Evolutionary conservation across 2,329 filamentous ascomycete species (phyloP), one percentile per base, ranked within the genome.

Genomic region (Knufia fluminis): DNA sequence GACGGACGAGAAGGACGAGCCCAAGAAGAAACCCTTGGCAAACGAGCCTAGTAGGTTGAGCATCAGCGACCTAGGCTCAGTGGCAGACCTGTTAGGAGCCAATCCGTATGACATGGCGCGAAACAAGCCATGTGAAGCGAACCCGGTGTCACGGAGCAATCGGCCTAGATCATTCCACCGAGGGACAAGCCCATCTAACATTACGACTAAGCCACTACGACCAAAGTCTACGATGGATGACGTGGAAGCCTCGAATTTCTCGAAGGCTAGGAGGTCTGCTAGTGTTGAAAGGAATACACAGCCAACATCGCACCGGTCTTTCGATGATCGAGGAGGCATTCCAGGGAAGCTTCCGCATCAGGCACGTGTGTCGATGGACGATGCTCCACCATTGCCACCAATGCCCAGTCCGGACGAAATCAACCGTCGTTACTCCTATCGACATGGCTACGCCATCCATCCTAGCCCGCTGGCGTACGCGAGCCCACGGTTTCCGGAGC

Each of bases 321-420:
- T 57, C 42, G 57, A 60, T 23, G 57, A 58, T 32, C 50, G 56
- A 49, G 53, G 53, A 40, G 56, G 56, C 26, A 53, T 58, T 44
- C 54, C 57, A 20, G 54, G 56, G 10, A 58, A 50, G 39, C 50
- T 52, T 24, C 35, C 54, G 12, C 49, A 54, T 40, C 50, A 54
- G 10, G 48, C 52, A 22, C 52, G 56, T 50, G 42, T 54, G 23
- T 46, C 48, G 14, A 41, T 32, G 35, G 53, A 57, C 45, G 54
- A 54, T n/a, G 55, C 57, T 36, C 55, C 55, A 16, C 55, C 55
- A 16, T 10, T 51, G 19, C 48, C 51, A 32, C 19, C 51, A 9
- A 39, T 54, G 35, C 50, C 48, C 2, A 33, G 28, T 12, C 32
- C 22, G 42, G 46, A 33, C 17, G 46, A 49, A 20, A 40, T 48